phyloP scores from a whole-genome alignment of 2,329 filamentous ascomycete genomes.

The Cladosporium sphaerospermum region DNA sequence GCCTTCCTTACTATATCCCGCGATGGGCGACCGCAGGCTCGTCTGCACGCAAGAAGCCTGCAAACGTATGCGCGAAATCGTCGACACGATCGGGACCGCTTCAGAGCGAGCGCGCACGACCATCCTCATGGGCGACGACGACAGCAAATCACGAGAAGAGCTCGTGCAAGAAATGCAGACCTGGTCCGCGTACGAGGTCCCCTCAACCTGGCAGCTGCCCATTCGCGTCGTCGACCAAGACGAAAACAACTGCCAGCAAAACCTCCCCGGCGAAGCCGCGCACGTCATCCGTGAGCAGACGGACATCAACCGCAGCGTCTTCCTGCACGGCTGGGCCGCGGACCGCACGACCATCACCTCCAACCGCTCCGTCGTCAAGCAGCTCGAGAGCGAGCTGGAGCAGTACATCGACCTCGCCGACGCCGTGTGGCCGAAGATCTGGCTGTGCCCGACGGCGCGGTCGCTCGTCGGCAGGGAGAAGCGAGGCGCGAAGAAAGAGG shows the following conservation, averaged over 20 bases:
- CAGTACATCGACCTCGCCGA: slow-evolving; percentile 46
- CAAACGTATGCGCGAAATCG: slow-evolving; percentile 60
- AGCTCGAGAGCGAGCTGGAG: slow-evolving; percentile 56
- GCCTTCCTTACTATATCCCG: slow-evolving; percentile 56
- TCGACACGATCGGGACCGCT: slow-evolving; percentile 56
- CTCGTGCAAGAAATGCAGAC: slow-evolving; percentile 28
- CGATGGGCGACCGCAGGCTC: slow-evolving; percentile 50
- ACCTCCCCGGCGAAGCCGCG: slow-evolving; percentile 41
- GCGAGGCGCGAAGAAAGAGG: slow-evolving; percentile 23
- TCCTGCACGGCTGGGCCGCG: slow-evolving; percentile 63
- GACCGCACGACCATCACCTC: slow-evolving; percentile 62
- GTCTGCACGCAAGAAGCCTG: slow-evolving; percentile 63
- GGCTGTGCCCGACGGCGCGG: slow-evolving; percentile 58
- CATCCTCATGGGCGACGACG: slow-evolving; percentile 50
- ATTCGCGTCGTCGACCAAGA: slow-evolving; percentile 50
- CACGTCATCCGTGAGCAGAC: slow-evolving; percentile 46
- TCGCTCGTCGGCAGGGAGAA: slow-evolving; percentile 64
- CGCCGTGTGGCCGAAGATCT: slow-evolving; percentile 52
- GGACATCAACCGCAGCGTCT: slow-evolving; percentile 62
- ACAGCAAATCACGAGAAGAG: slow-evolving; percentile 25
- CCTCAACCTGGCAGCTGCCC: slow-evolving; percentile 53
- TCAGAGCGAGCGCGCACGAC: slow-evolving; percentile 55
- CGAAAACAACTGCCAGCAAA: slow-evolving; percentile 30
- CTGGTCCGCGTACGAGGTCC: slow-evolving; percentile 51
- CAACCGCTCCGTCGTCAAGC: slow-evolving; percentile 61